A percentile compares a stretch with the other conserved stretches of the same genome.
Conservation (phyloP, 2,329 filamentous ascomycete species). For the Phyllosticta citriasiana region DNA sequence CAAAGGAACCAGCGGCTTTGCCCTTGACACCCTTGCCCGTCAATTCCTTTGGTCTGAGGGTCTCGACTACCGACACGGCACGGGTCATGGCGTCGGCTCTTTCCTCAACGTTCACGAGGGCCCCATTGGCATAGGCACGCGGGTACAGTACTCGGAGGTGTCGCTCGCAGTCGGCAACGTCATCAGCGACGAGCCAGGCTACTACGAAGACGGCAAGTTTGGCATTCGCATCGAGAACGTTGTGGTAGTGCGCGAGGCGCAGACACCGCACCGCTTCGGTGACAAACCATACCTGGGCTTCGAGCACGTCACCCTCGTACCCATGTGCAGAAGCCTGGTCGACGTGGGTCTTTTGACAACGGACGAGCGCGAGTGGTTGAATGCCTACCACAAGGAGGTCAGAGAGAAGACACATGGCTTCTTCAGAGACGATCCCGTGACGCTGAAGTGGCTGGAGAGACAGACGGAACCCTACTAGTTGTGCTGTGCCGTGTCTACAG, state of each 20-base stretch:
- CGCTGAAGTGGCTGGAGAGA: slow-evolving; percentile 70
- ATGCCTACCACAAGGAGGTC: slow-evolving; percentile 74
- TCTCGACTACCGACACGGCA: slow-evolving; percentile 91
- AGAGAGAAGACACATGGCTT: slow-evolving; percentile 68
- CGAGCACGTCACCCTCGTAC: slow-evolving; percentile 95
- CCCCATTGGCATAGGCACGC: slow-evolving; percentile 88
- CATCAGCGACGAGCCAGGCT: slow-evolving; percentile 90
- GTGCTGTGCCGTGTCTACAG: background rate
- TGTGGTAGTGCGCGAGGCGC: slow-evolving; percentile 78
- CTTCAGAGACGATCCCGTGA: slow-evolving; percentile 63
- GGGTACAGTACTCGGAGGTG: slow-evolving; percentile 85
- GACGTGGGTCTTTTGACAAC: slow-evolving; percentile 61
- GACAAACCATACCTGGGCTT: slow-evolving; percentile 93
- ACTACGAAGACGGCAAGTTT: slow-evolving; percentile 91
- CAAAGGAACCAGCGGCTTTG: slow-evolving; percentile 89
- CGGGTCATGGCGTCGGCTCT: slow-evolving; percentile 89
- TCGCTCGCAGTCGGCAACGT: slow-evolving; percentile 86
- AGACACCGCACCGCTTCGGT: slow-evolving; percentile 79
- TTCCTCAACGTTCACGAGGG: slow-evolving; percentile 97
- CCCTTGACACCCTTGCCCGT: slow-evolving; percentile 76
- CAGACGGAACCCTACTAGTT: slow-evolving; percentile 63
- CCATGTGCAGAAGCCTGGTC: slow-evolving; percentile 83
- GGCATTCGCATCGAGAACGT: slow-evolving; percentile 97
- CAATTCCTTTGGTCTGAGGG: slow-evolving; percentile 91
- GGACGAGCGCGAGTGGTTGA: slow-evolving; percentile 75